phyloP scores from a whole-genome alignment of 2,329 filamentous ascomycete genomes.

The Gaeumannomyces sp. region DNA sequence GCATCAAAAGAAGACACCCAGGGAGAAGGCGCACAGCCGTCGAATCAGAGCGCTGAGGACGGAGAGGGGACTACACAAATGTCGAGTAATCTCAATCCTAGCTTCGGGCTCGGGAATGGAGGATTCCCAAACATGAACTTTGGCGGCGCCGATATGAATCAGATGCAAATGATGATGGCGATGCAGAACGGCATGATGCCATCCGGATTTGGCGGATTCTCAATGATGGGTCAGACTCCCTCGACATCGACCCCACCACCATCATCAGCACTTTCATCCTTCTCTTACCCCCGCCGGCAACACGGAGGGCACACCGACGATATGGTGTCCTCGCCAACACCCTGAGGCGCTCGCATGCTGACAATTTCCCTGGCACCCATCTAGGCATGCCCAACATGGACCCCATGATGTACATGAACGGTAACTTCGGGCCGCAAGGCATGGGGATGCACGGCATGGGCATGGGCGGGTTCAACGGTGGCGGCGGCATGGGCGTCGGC shows the following conservation, averaged over 20 bases:
- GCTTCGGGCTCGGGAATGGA: conserved; percentile 34
- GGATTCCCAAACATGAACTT: conserved; percentile 55
- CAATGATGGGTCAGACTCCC: conserved; percentile 76
- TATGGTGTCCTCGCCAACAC: background rate
- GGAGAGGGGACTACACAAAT: conserved; percentile 8
- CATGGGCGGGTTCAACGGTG: conserved; percentile 67
- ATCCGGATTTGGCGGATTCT: conserved; percentile 47
- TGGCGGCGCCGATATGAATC: conserved; percentile 61
- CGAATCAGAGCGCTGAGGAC: conserved; percentile 6
- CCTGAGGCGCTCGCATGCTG: background rate
- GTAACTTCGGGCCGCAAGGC: conserved; percentile 65
- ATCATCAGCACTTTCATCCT: background rate
- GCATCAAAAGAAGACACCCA: conserved; percentile 1
- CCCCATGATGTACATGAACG: conserved; percentile 75
- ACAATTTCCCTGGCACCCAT: background rate
- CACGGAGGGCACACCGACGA: background rate
- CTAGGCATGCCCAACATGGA: conserved; percentile 79
- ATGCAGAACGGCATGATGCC: conserved; percentile 63
- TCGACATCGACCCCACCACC: conserved; percentile 6
- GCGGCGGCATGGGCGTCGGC: conserved; percentile 34
- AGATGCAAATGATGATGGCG: conserved; percentile 77
- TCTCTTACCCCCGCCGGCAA: background rate
- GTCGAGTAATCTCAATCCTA: conserved; percentile 11
- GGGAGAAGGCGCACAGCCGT: conserved; percentile 1
- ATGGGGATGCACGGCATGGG: conserved; percentile 67